A percentile compares a stretch with the other conserved stretches of the same genome.
These are phyloP conservation scores for Tetraselmis striata DNA, from an alignment of 139 green algal genomes.

Conservation along the genomic window DNA sequence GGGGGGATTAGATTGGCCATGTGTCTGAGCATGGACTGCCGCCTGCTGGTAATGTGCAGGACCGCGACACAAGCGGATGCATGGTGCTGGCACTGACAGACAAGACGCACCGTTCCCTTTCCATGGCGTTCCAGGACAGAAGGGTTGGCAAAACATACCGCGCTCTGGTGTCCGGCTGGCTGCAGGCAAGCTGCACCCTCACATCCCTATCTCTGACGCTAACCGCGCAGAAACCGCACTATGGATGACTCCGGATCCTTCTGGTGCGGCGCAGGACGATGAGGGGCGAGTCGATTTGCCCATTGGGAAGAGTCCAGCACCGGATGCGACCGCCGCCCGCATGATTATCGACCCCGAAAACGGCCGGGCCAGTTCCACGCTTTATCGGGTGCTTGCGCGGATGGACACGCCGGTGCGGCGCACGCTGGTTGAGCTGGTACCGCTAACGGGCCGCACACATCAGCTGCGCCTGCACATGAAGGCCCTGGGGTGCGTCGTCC, in stretches of 20 bases:
- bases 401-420: background rate
- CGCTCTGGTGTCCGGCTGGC: background rate
- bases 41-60: background rate
- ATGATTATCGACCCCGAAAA: background rate
- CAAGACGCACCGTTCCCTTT: background rate
- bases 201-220: background rate
- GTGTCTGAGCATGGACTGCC: no score
- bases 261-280: background rate
- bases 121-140: background rate
- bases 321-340: background rate
- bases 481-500: background rate
- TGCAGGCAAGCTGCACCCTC: background rate
- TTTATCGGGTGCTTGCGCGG: background rate
- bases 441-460: background rate
- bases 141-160: background rate
- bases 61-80: background rate
- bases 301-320: background rate
- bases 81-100: background rate
- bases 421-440: background rate
- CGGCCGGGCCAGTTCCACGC: background rate
- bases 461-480: background rate
- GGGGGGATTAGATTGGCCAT: no score
- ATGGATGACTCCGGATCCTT: background rate
- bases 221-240: background rate
- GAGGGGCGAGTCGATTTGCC: background rate